Conservation (phyloP, 371 early-diverging fungal genomes). For the Mucor piriformis region DNA sequence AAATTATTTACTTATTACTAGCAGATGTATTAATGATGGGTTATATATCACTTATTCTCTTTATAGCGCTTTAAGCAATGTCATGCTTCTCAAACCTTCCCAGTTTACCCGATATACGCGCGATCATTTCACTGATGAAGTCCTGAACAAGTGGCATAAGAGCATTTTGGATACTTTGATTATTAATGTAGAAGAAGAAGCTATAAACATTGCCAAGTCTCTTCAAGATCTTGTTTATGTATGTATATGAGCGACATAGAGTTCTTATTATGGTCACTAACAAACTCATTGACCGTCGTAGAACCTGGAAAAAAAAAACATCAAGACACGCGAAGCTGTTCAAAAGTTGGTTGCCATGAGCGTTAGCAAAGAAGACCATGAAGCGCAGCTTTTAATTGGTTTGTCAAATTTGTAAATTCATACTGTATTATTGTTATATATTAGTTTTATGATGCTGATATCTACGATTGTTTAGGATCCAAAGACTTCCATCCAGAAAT, state of each 20-base stretch:
- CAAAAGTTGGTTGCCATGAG: conserved; percentile 10
- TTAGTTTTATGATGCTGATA: conserved; percentile 10
- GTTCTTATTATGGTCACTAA: not conserved
- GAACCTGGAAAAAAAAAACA: conserved; percentile 13
- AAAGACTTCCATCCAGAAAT: conserved; percentile 14
- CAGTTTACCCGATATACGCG: conserved; percentile 10
- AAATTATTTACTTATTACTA: not conserved
- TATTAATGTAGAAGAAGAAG: not conserved
- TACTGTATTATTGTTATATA: conserved; percentile 9
- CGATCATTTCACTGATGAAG: conserved; percentile 10
- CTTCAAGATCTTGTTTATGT: not conserved
- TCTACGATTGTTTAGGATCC: conserved; percentile 21
- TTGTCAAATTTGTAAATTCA: conserved; percentile 24
- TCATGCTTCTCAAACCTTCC: conserved; percentile 20
- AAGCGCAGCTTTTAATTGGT: conserved; percentile 14
- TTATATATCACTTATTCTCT: conserved; percentile 7
- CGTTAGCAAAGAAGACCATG: not conserved
- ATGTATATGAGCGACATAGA: not conserved
- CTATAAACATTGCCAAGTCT: not conserved
- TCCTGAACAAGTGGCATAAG: conserved; percentile 15
- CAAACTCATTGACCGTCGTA: conserved; percentile 2
- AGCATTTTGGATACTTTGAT: conserved; percentile 8
- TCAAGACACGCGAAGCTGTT: conserved; percentile 11
- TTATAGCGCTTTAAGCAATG: conserved; percentile 15
- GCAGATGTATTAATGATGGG: not conserved